phyloP scores from a whole-genome alignment of 257 asterid species.

The Solanum chilense region DNA sequence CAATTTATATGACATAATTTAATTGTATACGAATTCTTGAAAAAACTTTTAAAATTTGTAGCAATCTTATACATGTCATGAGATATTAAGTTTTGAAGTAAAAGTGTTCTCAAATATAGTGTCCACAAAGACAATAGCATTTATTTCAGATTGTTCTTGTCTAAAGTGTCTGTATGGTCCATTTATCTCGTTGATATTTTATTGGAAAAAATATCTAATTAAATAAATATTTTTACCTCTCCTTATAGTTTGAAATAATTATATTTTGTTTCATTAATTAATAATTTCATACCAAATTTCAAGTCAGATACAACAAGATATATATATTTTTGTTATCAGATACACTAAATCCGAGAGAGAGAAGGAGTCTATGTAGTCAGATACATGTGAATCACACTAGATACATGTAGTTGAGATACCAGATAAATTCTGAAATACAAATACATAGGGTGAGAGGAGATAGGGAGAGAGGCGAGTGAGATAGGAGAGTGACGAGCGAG shows the following conservation, averaged over 20 bases:
- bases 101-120: neutral
- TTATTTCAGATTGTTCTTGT: neutral
- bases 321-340: too few species aligned
- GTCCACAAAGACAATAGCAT: neutral
- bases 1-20: neutral
- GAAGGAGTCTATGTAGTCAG: neutral
- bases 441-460: neutral
- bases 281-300: neutral
- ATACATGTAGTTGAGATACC: neutral
- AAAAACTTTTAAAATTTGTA: neutral
- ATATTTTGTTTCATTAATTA: too few species aligned
- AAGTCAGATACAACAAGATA: too few species aligned
- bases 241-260: too few species aligned
- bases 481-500: neutral
- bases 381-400: too few species aligned
- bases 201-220: neutral
- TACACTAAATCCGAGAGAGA: neutral
- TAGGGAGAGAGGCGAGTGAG: neutral
- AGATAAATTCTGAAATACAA: too few species aligned
- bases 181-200: neutral
- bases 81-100: neutral
- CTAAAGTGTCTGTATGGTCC: neutral
- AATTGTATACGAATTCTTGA: neutral
- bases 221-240: neutral
- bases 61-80: neutral